Conservation (phyloP, 176 grass and related monocot species). For the Musa itinerans region DNA sequence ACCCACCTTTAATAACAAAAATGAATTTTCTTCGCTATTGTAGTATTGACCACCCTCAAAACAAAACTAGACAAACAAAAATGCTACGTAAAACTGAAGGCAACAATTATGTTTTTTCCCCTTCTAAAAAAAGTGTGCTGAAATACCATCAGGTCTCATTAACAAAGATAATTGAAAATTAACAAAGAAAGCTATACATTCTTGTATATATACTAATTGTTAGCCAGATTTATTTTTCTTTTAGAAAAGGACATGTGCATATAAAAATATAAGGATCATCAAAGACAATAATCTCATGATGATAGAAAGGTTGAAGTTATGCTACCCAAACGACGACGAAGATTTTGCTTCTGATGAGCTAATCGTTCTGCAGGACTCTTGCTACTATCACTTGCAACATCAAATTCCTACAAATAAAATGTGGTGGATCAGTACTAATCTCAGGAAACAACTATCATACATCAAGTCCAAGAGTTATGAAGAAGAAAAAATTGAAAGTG, state of each 20-base stretch:
- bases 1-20: too few relatives aligned
- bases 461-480: neutral
- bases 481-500: neutral
- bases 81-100: too few relatives aligned
- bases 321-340: constrained; percentile 85
- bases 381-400: constrained; percentile 68
- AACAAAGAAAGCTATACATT: neutral
- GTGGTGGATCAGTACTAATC: neutral
- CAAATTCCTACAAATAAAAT: constrained; percentile 69
- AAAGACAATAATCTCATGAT: too few relatives aligned
- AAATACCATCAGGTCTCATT: neutral
- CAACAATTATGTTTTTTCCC: too few relatives aligned
- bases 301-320: constrained; percentile 18
- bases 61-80: too few relatives aligned
- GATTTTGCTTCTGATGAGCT: constrained; percentile 93
- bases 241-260: neutral
- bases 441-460: neutral
- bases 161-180: neutral
- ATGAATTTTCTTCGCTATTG: too few relatives aligned
- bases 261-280: neutral
- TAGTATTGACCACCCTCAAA: too few relatives aligned
- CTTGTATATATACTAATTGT: too few relatives aligned
- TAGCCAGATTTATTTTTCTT: neutral
- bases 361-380: constrained; percentile 83
- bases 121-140: neutral